These are phyloP conservation scores for Rhynchospora pubera DNA, from an alignment of 176 grass and related monocot species.

Conservation along the genomic window DNA sequence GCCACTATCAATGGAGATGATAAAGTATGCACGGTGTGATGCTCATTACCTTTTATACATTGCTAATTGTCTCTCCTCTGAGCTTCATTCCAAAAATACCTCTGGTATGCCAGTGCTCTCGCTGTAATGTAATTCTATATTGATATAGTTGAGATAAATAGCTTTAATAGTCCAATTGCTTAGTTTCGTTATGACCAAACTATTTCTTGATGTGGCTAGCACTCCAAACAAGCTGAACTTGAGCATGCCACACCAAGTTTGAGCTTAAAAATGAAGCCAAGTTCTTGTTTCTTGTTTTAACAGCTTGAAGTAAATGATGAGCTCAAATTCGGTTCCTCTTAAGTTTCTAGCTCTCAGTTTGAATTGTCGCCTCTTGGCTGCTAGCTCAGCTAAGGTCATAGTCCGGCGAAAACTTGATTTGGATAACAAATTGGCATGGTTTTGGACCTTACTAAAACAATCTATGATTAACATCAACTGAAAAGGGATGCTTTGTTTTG, in stretches of 20 bases:
- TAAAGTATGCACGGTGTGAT: slow-evolving; percentile 75
- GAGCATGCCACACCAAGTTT: background rate
- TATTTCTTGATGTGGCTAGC: background rate
- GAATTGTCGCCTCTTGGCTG: too few relatives aligned
- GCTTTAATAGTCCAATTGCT: background rate
- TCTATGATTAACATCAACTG: background rate
- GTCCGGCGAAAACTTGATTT: background rate
- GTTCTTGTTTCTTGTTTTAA: background rate
- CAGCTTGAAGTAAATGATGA: background rate
- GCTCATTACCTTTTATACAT: slow-evolving; percentile 88
- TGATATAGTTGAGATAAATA: background rate
- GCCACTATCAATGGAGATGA: slow-evolving; percentile 65
- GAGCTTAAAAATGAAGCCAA: background rate
- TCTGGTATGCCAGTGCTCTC: slow-evolving; percentile 37
- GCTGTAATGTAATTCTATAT: background rate
- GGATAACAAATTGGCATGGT: background rate
- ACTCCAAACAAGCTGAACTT: background rate
- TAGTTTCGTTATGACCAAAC: background rate
- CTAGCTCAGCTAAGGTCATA: too few relatives aligned
- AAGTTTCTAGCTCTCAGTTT: too few relatives aligned
- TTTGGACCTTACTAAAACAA: background rate
- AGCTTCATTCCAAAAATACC: slow-evolving; percentile 47
- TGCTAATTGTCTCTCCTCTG: slow-evolving; percentile 68
- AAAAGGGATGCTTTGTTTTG: background rate
- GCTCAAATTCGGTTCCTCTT: background rate